Percentiles rank a stretch among this genome's conserved stretches.
phyloP scores from a whole-genome alignment of 345 rosid genomes.

The Passiflora organensis region DNA sequence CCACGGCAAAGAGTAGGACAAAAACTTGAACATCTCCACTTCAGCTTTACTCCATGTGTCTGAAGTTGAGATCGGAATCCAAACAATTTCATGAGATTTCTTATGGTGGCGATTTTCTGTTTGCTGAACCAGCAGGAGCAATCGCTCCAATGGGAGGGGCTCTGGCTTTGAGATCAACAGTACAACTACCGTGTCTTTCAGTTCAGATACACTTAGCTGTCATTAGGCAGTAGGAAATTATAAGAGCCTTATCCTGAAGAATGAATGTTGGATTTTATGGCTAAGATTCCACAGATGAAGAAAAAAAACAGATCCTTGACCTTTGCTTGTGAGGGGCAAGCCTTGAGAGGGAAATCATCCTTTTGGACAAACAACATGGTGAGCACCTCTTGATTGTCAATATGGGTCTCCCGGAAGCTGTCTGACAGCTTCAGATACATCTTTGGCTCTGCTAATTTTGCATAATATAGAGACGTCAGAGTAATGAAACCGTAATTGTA shows the following conservation, averaged over 20 bases:
- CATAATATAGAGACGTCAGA: neutral
- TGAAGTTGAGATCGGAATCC: constrained; percentile 55
- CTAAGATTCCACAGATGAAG: neutral
- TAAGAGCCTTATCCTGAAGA: neutral
- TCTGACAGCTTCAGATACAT: constrained; percentile 46
- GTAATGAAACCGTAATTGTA: neutral
- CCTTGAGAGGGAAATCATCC: constrained; percentile 57
- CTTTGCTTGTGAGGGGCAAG: constrained; percentile 43
- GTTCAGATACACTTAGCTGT: constrained; percentile 48
- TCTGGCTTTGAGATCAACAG: constrained; percentile 61
- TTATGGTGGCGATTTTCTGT: constrained; percentile 41
- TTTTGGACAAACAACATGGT: constrained; percentile 40
- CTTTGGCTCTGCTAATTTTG: constrained; percentile 42
- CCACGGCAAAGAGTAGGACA: constrained; percentile 57
- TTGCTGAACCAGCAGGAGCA: constrained; percentile 58
- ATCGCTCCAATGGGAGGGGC: constrained; percentile 42
- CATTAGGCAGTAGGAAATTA: constrained; percentile 11
- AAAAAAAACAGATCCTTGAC: constrained; percentile 13
- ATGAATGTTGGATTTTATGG: neutral
- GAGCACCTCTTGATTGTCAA: constrained; percentile 68
- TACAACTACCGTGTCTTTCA: constrained; percentile 53
- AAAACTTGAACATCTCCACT: constrained; percentile 28
- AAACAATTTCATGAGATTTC: constrained; percentile 44
- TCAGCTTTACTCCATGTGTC: constrained; percentile 52
- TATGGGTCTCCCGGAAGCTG: constrained; percentile 33